These are phyloP conservation scores for Andrographis paniculata DNA, from an alignment of 305 asterid species.

Conservation along the genomic window DNA sequence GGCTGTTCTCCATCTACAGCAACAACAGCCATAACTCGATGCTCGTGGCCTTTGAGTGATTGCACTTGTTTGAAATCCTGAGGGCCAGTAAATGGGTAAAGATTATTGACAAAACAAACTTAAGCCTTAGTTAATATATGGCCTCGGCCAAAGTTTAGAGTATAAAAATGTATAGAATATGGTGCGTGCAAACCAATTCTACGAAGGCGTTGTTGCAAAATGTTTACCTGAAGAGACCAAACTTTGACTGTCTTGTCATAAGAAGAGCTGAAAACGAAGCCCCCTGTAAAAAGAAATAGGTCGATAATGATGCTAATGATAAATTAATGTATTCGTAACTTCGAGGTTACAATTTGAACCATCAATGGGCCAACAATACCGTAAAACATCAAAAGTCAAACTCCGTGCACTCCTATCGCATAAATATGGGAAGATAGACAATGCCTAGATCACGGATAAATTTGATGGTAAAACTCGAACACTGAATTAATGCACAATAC, in stretches of 20 bases:
- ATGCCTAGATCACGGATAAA: neutral
- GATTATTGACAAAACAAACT: neutral
- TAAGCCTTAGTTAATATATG: neutral
- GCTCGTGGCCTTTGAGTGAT: slow-evolving; percentile 79
- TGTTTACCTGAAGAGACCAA: slow-evolving; percentile 82
- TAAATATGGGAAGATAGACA: neutral
- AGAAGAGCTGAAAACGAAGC: slow-evolving; percentile 85
- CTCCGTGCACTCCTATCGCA: too few species aligned
- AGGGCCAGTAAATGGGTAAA: slow-evolving; percentile 18
- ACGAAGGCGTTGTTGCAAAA: slow-evolving; percentile 6
- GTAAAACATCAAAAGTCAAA: too few species aligned
- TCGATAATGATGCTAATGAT: neutral
- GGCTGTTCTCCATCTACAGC: slow-evolving; percentile 58
- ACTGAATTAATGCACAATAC: neutral
- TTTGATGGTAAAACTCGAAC: too few species aligned
- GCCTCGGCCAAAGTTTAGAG: neutral
- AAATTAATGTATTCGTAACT: too few species aligned
- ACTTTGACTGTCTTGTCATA: slow-evolving; percentile 72
- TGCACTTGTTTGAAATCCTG: slow-evolving; percentile 65
- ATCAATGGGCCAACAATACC: too few species aligned
- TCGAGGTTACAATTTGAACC: too few species aligned
- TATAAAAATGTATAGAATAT: neutral
- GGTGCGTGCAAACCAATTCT: neutral
- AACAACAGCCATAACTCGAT: slow-evolving; percentile 58
- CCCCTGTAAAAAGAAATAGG: slow-evolving; percentile 44